Percentiles rank a stretch among this genome's conserved stretches.
These are phyloP conservation scores for Pythium brassicae DNA, from an alignment of 352 stramenopile genomes.

Conservation along the genomic window DNA sequence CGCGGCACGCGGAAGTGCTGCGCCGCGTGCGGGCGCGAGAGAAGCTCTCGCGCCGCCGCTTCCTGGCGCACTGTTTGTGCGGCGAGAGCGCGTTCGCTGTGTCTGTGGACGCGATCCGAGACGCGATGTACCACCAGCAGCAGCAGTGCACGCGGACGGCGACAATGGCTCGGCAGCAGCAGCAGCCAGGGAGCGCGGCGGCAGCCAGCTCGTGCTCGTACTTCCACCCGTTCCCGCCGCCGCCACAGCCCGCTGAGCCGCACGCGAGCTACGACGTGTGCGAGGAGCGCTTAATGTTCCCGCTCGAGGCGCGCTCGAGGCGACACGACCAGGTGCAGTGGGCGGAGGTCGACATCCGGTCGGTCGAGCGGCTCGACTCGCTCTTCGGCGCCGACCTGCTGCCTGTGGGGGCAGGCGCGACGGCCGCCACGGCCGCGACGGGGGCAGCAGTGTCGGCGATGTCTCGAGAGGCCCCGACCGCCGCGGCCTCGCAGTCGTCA, in stretches of 20 bases:
- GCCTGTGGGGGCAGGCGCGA: neutral
- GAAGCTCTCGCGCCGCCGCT: slow-evolving; percentile 8
- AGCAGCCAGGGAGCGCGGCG: neutral
- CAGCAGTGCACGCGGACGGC: slow-evolving; percentile 19
- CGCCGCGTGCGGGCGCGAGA: slow-evolving; percentile 11
- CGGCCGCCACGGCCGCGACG: neutral
- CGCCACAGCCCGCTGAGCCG: neutral
- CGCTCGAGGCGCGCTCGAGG: slow-evolving; percentile 26
- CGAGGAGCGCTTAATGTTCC: slow-evolving; percentile 32
- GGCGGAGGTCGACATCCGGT: slow-evolving; percentile 24
- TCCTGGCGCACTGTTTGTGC: slow-evolving; percentile 36
- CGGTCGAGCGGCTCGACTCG: slow-evolving; percentile 29
- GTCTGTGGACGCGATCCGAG: slow-evolving; percentile 9
- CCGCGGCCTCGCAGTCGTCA: neutral
- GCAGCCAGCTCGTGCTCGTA: slow-evolving; percentile 8
- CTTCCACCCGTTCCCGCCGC: slow-evolving; percentile 33
- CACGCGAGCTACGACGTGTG: slow-evolving; percentile 13
- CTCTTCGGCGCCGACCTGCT: slow-evolving; percentile 17
- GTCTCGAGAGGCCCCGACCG: neutral
- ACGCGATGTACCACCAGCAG: slow-evolving; percentile 13
- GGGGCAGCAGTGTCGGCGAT: neutral
- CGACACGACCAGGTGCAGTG: slow-evolving; percentile 23
- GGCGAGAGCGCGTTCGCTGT: slow-evolving; percentile 34
- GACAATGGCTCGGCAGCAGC: neutral
- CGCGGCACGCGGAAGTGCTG: neutral